Conservation (phyloP, 257 asterid genomes). For the Fraxinus americana region DNA sequence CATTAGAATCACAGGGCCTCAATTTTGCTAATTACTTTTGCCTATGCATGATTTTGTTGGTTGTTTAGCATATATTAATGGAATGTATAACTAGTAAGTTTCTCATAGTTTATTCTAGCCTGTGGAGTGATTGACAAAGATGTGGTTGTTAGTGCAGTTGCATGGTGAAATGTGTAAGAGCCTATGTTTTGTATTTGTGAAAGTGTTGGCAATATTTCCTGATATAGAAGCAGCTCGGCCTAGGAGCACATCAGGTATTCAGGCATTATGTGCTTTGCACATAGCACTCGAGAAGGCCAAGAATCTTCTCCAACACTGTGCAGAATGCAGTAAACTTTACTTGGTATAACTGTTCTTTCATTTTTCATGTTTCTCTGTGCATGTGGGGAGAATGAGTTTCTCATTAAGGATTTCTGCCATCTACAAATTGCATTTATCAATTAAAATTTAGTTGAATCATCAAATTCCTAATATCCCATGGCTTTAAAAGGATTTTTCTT, state of each 20-base stretch:
- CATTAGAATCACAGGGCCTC: background rate
- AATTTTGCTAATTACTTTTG: background rate
- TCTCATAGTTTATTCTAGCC: constrained; percentile 3
- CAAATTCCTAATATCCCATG: background rate
- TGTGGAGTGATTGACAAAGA: constrained; percentile 20
- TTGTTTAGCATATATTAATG: background rate
- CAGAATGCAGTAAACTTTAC: constrained; percentile 97
- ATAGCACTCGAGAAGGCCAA: constrained; percentile 98
- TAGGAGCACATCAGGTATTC: constrained; percentile 97
- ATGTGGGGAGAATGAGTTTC: constrained; percentile 1
- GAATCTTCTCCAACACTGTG: constrained; percentile 89
- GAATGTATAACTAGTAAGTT: constrained; percentile 6
- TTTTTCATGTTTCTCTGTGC: background rate
- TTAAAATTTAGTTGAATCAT: background rate
- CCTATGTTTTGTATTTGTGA: constrained; percentile 68
- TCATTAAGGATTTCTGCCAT: background rate
- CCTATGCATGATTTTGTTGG: background rate
- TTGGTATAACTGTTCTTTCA: constrained; percentile 54
- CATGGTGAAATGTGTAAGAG: constrained; percentile 98
- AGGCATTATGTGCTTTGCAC: constrained; percentile 95
- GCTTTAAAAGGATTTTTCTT: constrained; percentile 3
- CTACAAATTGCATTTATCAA: background rate
- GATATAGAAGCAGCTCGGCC: constrained; percentile 97
- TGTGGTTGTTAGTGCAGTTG: constrained; percentile 59
- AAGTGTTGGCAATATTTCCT: constrained; percentile 84